A percentile compares a stretch with the other conserved stretches of the same genome.
Evolutionary conservation across 1,139 yeast genomes (phyloP).

Genomic region (Schwanniomyces etchellsii): DNA sequence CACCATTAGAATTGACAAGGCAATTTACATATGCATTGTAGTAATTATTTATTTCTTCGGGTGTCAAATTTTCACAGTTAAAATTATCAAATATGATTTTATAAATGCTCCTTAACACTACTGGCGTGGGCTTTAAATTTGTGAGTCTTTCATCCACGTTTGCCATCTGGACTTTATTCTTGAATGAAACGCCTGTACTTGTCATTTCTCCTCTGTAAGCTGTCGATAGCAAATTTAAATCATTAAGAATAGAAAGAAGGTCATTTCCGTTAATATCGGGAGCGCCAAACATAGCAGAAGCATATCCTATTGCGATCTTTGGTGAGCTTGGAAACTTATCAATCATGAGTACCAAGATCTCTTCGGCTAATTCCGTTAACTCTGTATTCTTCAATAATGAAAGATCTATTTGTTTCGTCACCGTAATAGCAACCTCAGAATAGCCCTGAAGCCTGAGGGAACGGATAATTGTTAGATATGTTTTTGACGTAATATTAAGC

Average conservation of each 20-base stretch:
- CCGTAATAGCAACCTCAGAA: slow-evolving; percentile 29
- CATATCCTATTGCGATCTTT: slow-evolving; percentile 33
- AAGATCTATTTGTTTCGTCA: slow-evolving; percentile 29
- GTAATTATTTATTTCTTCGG: slow-evolving; percentile 14
- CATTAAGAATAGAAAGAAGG: slow-evolving; percentile 19
- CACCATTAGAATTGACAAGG: background rate
- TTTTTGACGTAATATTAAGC: slow-evolving; percentile 20
- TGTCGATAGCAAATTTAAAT: slow-evolving; percentile 15
- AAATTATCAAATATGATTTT: slow-evolving; percentile 16
- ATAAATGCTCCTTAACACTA: slow-evolving; percentile 22
- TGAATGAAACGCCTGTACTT: background rate
- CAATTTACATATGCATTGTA: slow-evolving; percentile 16
- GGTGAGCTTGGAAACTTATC: slow-evolving; percentile 28
- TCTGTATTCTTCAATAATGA: slow-evolving; percentile 15
- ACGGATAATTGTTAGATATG: slow-evolving; percentile 21
- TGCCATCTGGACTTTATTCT: slow-evolving; percentile 11
- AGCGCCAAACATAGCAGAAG: slow-evolving; percentile 21
- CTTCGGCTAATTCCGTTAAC: slow-evolving; percentile 17
- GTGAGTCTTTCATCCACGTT: slow-evolving; percentile 25
- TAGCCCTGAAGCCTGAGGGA: slow-evolving; percentile 23
- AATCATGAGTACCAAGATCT: slow-evolving; percentile 28
- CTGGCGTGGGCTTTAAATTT: slow-evolving; percentile 19
- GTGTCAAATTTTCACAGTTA: slow-evolving; percentile 9
- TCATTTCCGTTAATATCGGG: slow-evolving; percentile 4
- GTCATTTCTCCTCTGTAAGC: slow-evolving; percentile 1